Conservation (phyloP, 1,284 basidiomycete genomes). For the Moesziomyces sp. region DNA sequence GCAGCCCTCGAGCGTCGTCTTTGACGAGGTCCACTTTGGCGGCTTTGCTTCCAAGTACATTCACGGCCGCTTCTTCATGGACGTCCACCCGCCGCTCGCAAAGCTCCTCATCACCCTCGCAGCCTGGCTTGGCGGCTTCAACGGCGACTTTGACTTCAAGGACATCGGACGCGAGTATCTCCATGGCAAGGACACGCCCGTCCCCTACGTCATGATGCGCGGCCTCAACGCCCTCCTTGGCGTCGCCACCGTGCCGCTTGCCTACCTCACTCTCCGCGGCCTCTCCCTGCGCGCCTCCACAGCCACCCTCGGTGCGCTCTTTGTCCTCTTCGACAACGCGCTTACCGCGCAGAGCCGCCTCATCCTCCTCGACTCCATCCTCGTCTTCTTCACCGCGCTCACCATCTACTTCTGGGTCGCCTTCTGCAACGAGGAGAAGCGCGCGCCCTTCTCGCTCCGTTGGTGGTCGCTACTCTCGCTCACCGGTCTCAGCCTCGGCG, state of each 20-base stretch:
- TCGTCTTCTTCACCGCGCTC: slow-evolving; percentile 96
- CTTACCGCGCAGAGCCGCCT: slow-evolving; percentile 93
- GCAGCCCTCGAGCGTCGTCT: slow-evolving; percentile 65
- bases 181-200: slow-evolving; percentile 69
- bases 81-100: slow-evolving; percentile 96
- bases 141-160: slow-evolving; percentile 95
- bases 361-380: slow-evolving; percentile 95
- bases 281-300: slow-evolving; percentile 86
- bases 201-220: slow-evolving; percentile 97
- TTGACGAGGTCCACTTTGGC: slow-evolving; percentile 68
- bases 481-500: slow-evolving; percentile 88
- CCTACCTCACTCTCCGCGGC: slow-evolving; percentile 91
- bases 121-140: slow-evolving; percentile 87
- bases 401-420: slow-evolving; percentile 86
- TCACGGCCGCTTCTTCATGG: slow-evolving; percentile 88
- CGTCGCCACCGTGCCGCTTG: slow-evolving; percentile 85
- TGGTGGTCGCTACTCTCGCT: slow-evolving; percentile 97
- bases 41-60: slow-evolving; percentile 83
- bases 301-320: slow-evolving; percentile 85
- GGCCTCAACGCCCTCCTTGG: slow-evolving; percentile 90
- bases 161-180: slow-evolving; percentile 78
- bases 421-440: slow-evolving; percentile 89
- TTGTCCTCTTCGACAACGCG: slow-evolving; percentile 96
- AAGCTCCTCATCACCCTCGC: slow-evolving; percentile 93
- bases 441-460: slow-evolving; percentile 76